Conservation (phyloP, 2,329 filamentous ascomycete species). For the Bretziella fagacearum region DNA sequence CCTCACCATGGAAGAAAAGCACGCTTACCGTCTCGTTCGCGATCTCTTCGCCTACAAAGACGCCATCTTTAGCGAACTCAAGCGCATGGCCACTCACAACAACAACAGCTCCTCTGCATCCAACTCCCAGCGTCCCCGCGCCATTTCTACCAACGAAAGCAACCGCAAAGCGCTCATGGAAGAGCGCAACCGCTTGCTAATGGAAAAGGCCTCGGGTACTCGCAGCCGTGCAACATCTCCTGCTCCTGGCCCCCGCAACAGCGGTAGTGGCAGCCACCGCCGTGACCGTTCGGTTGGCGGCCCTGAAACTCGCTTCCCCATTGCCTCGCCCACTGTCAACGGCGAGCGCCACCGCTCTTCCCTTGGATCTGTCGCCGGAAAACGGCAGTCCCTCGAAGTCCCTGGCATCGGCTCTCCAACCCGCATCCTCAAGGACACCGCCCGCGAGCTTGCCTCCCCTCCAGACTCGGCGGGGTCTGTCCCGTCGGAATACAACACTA, state of each 20-base stretch:
- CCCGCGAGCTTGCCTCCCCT: conserved; percentile 12
- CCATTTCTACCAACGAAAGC: conserved; percentile 88
- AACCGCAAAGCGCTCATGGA: conserved; percentile 89
- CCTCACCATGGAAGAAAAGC: conserved; percentile 88
- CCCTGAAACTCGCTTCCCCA: conserved; percentile 68
- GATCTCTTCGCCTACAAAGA: conserved; percentile 92
- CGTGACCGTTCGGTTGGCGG: conserved; percentile 64
- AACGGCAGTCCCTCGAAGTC: conserved; percentile 64
- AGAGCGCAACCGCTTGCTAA: conserved; percentile 69
- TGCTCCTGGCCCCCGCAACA: conserved; percentile 37
- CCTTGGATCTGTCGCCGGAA: conserved; percentile 34
- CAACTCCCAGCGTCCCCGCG: conserved; percentile 52
- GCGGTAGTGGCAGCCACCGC: conserved; percentile 41
- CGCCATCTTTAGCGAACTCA: conserved; percentile 85
- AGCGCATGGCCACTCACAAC: conserved; percentile 64
- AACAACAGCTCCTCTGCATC: conserved; percentile 40
- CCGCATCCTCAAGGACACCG: conserved; percentile 19
- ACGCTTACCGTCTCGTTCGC: conserved; percentile 74
- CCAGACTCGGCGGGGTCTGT: conserved; percentile 6
- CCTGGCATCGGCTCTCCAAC: conserved; percentile 32
- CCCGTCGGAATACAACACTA: not conserved
- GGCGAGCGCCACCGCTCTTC: conserved; percentile 34
- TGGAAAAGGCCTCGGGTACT: conserved; percentile 45
- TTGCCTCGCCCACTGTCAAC: conserved; percentile 46
- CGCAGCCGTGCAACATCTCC: conserved; percentile 63